phyloP scores from a whole-genome alignment of 495 filamentous ascomycete species.

The Pyronema omphalodes region DNA sequence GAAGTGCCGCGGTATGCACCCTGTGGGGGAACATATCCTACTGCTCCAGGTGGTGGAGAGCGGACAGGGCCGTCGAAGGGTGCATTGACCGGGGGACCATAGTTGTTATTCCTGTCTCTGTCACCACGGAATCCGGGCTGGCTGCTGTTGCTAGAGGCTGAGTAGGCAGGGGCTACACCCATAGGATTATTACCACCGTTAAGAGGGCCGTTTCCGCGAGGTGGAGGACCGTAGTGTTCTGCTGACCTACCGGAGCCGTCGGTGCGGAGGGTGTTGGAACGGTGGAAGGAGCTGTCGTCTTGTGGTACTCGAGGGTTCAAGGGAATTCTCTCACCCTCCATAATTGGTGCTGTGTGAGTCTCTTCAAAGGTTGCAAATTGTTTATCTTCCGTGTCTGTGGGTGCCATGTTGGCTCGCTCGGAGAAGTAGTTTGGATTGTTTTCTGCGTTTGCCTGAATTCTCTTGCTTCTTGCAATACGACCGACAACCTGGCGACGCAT shows the following conservation, averaged over 20 bases:
- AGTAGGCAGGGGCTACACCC: neutral
- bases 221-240: conserved; percentile 12
- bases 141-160: neutral
- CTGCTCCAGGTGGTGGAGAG: neutral
- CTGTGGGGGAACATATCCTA: no score
- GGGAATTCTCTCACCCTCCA: conserved; percentile 61
- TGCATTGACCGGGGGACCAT: neutral
- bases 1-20: no score
- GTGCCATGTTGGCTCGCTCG: conserved; percentile 26
- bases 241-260: conserved; percentile 17
- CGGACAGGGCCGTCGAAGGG: neutral
- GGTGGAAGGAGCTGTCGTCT: conserved; percentile 8
- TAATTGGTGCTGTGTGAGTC: conserved; percentile 38
- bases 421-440: conserved; percentile 55
- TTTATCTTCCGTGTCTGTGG: conserved; percentile 35
- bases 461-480: conserved; percentile 74
- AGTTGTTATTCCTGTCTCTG: neutral
- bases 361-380: conserved; percentile 65
- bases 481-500: conserved; percentile 90
- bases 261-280: conserved; percentile 11
- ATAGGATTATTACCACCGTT: conserved; percentile 5
- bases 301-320: conserved; percentile 37
- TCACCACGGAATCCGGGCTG: no score
- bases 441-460: conserved; percentile 80
- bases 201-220: conserved; percentile 16